Conservation (phyloP, 2,329 filamentous ascomycete species). For the Stemphylium beticola region DNA sequence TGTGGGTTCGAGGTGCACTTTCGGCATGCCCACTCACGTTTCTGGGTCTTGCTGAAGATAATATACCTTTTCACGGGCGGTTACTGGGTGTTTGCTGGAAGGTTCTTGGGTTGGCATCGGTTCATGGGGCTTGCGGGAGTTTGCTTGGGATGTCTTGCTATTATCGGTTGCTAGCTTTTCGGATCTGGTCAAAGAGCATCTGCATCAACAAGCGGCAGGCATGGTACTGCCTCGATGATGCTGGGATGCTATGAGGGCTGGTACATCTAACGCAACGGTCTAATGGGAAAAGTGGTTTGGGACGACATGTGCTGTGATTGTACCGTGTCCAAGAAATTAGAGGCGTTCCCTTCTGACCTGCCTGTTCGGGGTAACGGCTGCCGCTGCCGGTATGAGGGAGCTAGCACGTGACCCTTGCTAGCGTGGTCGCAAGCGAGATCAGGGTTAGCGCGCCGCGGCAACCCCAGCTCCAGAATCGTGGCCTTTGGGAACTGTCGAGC, state of each 20-base stretch:
- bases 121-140: conserved; percentile 33
- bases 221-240: conserved; percentile 25
- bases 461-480: conserved; percentile 43
- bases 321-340: no score
- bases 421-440: conserved; percentile 20
- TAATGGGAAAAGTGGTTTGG: conserved; percentile 41
- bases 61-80: conserved; percentile 40
- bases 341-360: background rate
- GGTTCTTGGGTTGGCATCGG: conserved; percentile 31
- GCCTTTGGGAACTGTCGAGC: conserved; percentile 31
- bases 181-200: conserved; percentile 26
- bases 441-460: conserved; percentile 27
- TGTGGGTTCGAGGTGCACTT: conserved; percentile 39
- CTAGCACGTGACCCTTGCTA: conserved; percentile 28
- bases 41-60: conserved; percentile 34
- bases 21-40: conserved; percentile 39
- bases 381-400: conserved; percentile 6
- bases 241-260: conserved; percentile 28
- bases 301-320: background rate
- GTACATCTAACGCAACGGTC: conserved; percentile 30
- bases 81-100: conserved; percentile 40
- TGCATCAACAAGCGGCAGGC: conserved; percentile 19
- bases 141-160: conserved; percentile 27
- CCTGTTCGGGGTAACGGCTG: conserved; percentile 4
- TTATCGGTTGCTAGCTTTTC: conserved; percentile 21